Conservation (phyloP, 176 grass and related monocot genomes). For the Zoysia japonica region DNA sequence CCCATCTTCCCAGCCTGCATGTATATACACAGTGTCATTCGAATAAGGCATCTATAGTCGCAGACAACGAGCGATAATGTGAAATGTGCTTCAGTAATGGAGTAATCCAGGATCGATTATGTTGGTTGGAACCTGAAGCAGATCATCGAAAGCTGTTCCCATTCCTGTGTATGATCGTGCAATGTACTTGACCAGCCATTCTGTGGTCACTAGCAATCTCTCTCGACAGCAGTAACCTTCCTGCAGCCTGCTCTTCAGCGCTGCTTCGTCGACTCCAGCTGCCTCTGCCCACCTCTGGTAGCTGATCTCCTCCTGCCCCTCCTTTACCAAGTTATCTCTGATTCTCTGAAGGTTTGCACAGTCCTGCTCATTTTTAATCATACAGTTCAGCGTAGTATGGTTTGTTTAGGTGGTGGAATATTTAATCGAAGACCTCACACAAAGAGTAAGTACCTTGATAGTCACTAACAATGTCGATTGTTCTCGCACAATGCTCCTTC, state of each 20-base stretch:
- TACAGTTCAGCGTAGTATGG: background rate
- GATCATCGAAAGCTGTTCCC: slow-evolving; percentile 75
- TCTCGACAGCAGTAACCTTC: slow-evolving; percentile 71
- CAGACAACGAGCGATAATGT: background rate
- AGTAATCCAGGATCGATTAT: background rate
- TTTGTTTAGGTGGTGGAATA: background rate
- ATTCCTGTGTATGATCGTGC: slow-evolving; percentile 70
- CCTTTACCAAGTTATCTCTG: slow-evolving; percentile 52
- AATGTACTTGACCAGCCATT: slow-evolving; percentile 72
- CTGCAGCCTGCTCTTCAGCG: slow-evolving; percentile 53
- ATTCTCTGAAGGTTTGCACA: slow-evolving; percentile 74
- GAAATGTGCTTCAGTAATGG: background rate
- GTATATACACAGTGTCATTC: background rate
- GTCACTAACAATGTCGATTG: slow-evolving; percentile 62
- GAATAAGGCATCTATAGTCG: background rate
- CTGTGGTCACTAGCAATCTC: slow-evolving; percentile 59
- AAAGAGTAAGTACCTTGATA: slow-evolving; percentile 59
- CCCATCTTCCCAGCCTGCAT: slow-evolving; percentile 74
- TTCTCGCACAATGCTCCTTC: slow-evolving; percentile 49
- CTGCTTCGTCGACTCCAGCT: slow-evolving; percentile 59
- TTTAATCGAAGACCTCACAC: background rate
- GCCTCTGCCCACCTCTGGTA: slow-evolving; percentile 68
- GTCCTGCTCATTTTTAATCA: slow-evolving; percentile 35
- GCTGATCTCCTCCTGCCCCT: slow-evolving; percentile 48
- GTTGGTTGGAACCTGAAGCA: slow-evolving; percentile 66